These are phyloP conservation scores for Trichophyton benhamiae DNA, from an alignment of 2,329 filamentous ascomycete genomes.

Conservation along the genomic window DNA sequence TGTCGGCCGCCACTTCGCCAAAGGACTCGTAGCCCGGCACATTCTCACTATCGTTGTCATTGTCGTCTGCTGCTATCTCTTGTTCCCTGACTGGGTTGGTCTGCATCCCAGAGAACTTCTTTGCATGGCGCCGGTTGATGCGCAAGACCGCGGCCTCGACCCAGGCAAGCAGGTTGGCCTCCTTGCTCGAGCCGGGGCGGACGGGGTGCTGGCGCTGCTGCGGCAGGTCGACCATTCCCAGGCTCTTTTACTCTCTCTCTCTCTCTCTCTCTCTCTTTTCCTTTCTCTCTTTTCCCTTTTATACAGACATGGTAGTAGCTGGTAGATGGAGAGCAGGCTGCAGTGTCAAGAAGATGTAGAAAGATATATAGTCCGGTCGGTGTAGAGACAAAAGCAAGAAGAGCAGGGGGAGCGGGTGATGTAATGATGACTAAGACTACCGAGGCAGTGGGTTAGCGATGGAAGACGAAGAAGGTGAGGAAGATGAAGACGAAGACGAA, in stretches of 20 bases:
- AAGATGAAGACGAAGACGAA: neutral
- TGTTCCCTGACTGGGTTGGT: constrained; percentile 6
- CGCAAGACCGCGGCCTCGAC: constrained; percentile 42
- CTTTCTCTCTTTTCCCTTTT: neutral
- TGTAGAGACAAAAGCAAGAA: neutral
- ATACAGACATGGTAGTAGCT: neutral
- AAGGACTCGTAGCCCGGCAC: constrained; percentile 49
- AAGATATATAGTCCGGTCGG: neutral
- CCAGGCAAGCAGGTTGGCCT: constrained; percentile 46
- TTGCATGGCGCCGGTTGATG: constrained; percentile 42
- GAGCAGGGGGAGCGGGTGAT: constrained; percentile 25
- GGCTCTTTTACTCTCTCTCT: too few relatives aligned
- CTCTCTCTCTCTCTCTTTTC: too few relatives aligned
- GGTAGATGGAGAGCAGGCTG: too few relatives aligned
- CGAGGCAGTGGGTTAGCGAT: neutral
- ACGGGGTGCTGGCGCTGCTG: constrained; percentile 42
- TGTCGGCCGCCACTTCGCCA: constrained; percentile 57
- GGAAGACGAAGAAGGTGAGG: too few relatives aligned
- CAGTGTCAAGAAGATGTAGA: neutral
- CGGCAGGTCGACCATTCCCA: constrained; percentile 29
- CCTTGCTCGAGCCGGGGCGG: constrained; percentile 45
- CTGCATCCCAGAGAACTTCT: constrained; percentile 27
- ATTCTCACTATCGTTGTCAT: constrained; percentile 15
- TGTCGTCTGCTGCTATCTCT: neutral
- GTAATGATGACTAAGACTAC: constrained; percentile 17